Conservation (phyloP, 495 filamentous ascomycete species). For the Cairneyella variabilis region DNA sequence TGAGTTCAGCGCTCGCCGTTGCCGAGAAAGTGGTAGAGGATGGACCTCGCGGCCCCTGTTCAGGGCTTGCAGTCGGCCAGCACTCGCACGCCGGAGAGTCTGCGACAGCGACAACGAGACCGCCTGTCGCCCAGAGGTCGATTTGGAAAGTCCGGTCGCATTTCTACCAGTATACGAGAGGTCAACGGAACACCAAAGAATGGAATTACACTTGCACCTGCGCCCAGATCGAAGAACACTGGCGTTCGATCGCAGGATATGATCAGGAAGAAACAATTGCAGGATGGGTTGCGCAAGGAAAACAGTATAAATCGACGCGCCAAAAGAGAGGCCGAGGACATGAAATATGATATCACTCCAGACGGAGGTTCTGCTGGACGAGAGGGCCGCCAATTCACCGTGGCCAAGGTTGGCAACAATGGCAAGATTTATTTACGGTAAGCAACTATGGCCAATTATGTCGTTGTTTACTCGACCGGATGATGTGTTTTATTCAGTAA, state of each 20-base stretch:
- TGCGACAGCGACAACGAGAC: slow-evolving; percentile 29
- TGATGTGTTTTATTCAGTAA: background rate
- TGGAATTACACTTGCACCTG: slow-evolving; percentile 14
- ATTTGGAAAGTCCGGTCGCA: slow-evolving; percentile 15
- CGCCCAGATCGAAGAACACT: slow-evolving; percentile 16
- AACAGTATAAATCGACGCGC: slow-evolving; percentile 23
- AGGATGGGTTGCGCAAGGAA: slow-evolving; percentile 25
- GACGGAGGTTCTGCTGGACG: slow-evolving; percentile 40
- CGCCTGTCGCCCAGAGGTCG: slow-evolving; percentile 22
- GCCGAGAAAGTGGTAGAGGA: background rate
- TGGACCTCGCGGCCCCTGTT: slow-evolving; percentile 18
- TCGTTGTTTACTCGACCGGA: slow-evolving; percentile 3
- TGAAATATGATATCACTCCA: slow-evolving; percentile 44
- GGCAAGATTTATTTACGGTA: slow-evolving; percentile 94
- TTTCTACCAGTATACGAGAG: slow-evolving; percentile 14
- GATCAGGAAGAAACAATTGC: slow-evolving; percentile 15
- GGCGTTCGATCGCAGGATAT: slow-evolving; percentile 12
- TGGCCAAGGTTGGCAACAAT: slow-evolving; percentile 91
- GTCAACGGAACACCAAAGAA: slow-evolving; percentile 5
- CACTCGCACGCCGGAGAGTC: slow-evolving; percentile 19
- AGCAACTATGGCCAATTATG: slow-evolving; percentile 22
- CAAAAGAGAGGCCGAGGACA: slow-evolving; percentile 21
- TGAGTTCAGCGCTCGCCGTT: slow-evolving; percentile 4
- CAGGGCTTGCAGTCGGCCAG: slow-evolving; percentile 7
- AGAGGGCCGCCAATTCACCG: slow-evolving; percentile 79